A percentile compares a stretch with the other conserved stretches of the same genome.
Conservation (phyloP, 2,329 filamentous ascomycete genomes). For the Colletotrichum melonis region DNA sequence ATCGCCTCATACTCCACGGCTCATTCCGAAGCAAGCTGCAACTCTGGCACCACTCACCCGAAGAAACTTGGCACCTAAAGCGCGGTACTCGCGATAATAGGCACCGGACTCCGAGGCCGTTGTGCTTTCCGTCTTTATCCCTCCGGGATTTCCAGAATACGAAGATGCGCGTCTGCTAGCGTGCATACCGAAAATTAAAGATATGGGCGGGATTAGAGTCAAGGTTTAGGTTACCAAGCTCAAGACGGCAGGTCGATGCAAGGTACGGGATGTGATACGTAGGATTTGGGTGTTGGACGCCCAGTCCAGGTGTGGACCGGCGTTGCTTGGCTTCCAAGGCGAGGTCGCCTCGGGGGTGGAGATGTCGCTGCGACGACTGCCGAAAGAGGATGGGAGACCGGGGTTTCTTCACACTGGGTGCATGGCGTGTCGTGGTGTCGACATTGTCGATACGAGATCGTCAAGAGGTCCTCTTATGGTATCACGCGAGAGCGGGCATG, state of each 20-base stretch:
- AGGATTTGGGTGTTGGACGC: not conserved
- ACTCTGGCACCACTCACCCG: not conserved
- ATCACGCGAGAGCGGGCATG: constrained; percentile 1
- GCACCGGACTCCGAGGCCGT: not conserved
- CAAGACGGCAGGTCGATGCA: constrained; percentile 31
- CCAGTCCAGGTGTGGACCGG: not conserved
- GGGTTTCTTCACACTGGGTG: not conserved
- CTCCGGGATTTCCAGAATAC: constrained; percentile 7
- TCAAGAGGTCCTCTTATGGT: constrained; percentile 9
- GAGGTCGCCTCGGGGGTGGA: constrained; percentile 25
- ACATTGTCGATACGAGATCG: constrained; percentile 22
- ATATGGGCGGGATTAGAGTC: not conserved
- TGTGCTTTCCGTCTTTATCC: not conserved
- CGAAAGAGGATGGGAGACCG: constrained; percentile 16
- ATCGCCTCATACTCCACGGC: not conserved
- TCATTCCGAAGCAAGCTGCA: not conserved
- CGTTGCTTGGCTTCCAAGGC: constrained; percentile 18
- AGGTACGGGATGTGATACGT: not conserved
- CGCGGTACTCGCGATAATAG: not conserved
- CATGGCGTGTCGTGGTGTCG: not conserved
- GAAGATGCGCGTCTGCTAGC: constrained; percentile 12
- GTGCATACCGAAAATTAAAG: not conserved
- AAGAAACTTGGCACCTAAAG: not conserved
- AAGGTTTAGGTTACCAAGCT: constrained; percentile 9
- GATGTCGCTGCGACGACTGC: constrained; percentile 18